phyloP scores from a whole-genome alignment of 2,329 filamentous ascomycete species.

The Camillea tinctor region DNA sequence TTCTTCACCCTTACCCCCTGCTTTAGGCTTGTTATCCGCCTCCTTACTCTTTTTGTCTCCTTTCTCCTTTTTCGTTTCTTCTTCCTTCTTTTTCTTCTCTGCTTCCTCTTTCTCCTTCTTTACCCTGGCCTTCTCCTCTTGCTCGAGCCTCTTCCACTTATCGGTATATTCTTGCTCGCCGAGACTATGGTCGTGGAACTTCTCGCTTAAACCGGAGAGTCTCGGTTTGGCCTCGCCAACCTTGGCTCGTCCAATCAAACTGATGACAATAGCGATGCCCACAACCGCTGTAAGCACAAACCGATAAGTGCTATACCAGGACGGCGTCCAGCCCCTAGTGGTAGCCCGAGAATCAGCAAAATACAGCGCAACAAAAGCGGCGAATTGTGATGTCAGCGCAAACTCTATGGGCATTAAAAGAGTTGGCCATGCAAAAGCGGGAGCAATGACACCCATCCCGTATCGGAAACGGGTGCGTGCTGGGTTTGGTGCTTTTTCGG shows the following conservation, averaged over 20 bases:
- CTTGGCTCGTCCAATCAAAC: slow-evolving; percentile 78
- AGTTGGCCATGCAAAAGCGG: slow-evolving; percentile 86
- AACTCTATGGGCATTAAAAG: slow-evolving; percentile 80
- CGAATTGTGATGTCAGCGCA: slow-evolving; percentile 81
- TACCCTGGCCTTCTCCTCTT: slow-evolving; percentile 33
- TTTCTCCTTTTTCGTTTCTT: slow-evolving; percentile 10
- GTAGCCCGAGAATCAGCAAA: slow-evolving; percentile 77
- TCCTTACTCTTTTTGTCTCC: slow-evolving; percentile 26
- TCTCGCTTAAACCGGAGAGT: slow-evolving; percentile 38
- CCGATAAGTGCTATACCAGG: slow-evolving; percentile 86
- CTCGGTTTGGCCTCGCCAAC: slow-evolving; percentile 48
- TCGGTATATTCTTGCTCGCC: slow-evolving; percentile 35
- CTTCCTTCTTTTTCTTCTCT: slow-evolving; percentile 20
- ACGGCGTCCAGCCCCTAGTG: slow-evolving; percentile 72
- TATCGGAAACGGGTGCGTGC: slow-evolving; percentile 76
- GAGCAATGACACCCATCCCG: slow-evolving; percentile 75
- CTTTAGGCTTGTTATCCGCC: too few relatives aligned
- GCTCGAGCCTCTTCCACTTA: slow-evolving; percentile 44
- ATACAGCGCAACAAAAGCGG: slow-evolving; percentile 82
- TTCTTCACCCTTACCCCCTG: slow-evolving; percentile 14
- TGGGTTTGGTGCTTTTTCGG: slow-evolving; percentile 59
- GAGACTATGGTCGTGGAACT: slow-evolving; percentile 35
- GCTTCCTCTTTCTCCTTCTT: slow-evolving; percentile 33
- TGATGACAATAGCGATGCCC: slow-evolving; percentile 76
- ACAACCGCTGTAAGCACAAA: slow-evolving; percentile 92